Conservation (phyloP, 164 flowering plant genomes). For the Tetracentron sinense region DNA sequence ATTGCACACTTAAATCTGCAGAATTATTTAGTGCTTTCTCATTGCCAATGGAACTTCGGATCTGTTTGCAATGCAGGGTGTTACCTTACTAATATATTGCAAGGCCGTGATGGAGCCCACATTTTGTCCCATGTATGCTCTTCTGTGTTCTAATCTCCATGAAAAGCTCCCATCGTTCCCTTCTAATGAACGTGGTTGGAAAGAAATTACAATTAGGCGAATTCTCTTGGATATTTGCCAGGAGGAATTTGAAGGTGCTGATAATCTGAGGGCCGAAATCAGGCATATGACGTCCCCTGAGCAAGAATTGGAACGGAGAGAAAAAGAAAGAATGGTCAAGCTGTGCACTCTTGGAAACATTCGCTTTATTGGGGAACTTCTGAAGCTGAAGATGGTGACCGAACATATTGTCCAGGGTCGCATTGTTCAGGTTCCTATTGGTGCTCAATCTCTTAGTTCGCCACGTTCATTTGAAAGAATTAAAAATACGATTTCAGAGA, state of each 20-base stretch:
- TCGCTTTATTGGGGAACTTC: no score
- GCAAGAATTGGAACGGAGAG: no score
- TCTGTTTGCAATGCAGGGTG: no score
- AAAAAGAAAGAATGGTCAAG: no score
- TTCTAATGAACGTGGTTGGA: conserved; percentile 61
- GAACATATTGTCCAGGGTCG: conserved; percentile 76
- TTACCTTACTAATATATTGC: conserved; percentile 21
- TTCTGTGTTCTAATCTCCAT: no score
- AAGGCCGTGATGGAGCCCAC: no score
- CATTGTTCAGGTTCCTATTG: conserved; percentile 53
- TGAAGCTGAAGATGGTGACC: no score
- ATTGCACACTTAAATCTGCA: no score
- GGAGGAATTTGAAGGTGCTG: no score
- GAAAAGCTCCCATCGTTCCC: conserved; percentile 65
- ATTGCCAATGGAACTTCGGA: background rate
- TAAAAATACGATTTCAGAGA: background rate
- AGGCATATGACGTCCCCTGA: conserved; percentile 63
- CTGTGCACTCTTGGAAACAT: no score
- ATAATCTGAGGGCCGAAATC: no score
- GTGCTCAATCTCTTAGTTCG: background rate
- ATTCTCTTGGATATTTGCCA: conserved; percentile 62
- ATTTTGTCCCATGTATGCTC: no score
- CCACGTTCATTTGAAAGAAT: background rate
- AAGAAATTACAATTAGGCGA: conserved; percentile 61
- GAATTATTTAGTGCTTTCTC: background rate